These are phyloP conservation scores for Cynara cardunculus DNA, from an alignment of 129 eudicot genomes.

Conservation along the genomic window DNA sequence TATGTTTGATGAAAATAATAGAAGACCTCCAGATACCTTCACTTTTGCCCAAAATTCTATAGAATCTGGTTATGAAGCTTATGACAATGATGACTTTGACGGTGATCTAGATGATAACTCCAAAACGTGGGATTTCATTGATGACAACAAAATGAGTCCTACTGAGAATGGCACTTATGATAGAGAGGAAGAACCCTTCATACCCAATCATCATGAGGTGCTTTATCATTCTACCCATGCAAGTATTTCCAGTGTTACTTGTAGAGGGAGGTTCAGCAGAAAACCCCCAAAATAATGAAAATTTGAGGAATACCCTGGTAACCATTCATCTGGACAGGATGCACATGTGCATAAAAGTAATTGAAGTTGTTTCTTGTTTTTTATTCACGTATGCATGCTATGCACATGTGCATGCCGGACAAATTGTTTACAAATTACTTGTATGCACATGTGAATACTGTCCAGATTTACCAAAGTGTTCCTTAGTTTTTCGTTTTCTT, in stretches of 20 bases:
- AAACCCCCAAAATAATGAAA: too few relatives aligned
- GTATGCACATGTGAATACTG: too few relatives aligned
- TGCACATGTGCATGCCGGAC: too few relatives aligned
- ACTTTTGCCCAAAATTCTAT: conserved; percentile 37
- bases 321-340: too few relatives aligned
- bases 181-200: conserved; percentile 52
- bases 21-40: conserved; percentile 41
- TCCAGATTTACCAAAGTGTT: too few relatives aligned
- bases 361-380: too few relatives aligned
- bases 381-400: too few relatives aligned
- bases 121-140: conserved; percentile 48
- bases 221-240: conserved; percentile 14
- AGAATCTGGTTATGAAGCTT: conserved; percentile 33
- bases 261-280: too few relatives aligned
- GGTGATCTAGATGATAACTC: conserved; percentile 46
- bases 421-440: too few relatives aligned
- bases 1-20: conserved; percentile 49
- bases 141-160: conserved; percentile 43
- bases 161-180: conserved; percentile 39
- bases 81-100: conserved; percentile 26
- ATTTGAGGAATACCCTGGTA: too few relatives aligned
- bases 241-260: neutral
- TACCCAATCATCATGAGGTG: conserved; percentile 55
- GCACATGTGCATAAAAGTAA: too few relatives aligned
- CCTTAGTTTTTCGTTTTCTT: too few relatives aligned